Conservation (phyloP, 2,329 filamentous ascomycete genomes). For the Ascochyta lentis region DNA sequence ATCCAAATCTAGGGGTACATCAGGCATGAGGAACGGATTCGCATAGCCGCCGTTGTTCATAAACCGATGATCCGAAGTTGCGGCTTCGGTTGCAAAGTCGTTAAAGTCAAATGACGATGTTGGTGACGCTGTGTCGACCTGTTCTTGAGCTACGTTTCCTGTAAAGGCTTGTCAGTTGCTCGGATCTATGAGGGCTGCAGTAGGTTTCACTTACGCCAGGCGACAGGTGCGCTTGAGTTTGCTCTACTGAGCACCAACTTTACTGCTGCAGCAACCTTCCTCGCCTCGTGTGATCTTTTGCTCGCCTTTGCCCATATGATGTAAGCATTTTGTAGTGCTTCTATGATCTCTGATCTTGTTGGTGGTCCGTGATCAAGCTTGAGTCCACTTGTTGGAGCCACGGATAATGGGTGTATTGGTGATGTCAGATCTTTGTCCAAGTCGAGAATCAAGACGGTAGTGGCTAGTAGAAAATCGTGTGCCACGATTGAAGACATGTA, state of each 20-base stretch:
- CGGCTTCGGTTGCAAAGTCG: constrained; percentile 9
- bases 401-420: constrained; percentile 17
- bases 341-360: constrained; percentile 33
- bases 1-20: constrained; percentile 35
- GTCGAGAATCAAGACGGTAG: constrained; percentile 57
- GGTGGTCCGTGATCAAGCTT: constrained; percentile 31
- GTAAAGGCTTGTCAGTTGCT: neutral
- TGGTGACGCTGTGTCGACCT: constrained; percentile 13
- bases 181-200: neutral
- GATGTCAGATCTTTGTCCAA: constrained; percentile 40
- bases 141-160: constrained; percentile 7
- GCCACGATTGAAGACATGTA: constrained; percentile 53
- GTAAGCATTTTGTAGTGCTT: constrained; percentile 30
- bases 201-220: constrained; percentile 14
- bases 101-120: constrained; percentile 27
- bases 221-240: constrained; percentile 1
- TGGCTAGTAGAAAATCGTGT: constrained; percentile 58
- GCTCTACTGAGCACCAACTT: constrained; percentile 37
- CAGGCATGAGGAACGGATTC: constrained; percentile 26
- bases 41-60: constrained; percentile 14
- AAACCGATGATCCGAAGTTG: constrained; percentile 4
- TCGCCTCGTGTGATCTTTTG: constrained; percentile 39
- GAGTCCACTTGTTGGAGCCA: constrained; percentile 12
- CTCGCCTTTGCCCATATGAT: constrained; percentile 35
- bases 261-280: constrained; percentile 38